A percentile compares a stretch with the other conserved stretches of the same genome.
These are phyloP conservation scores for Tulasnella sp. DNA, from an alignment of 768 basidiomycete species.

Conservation along the genomic window DNA sequence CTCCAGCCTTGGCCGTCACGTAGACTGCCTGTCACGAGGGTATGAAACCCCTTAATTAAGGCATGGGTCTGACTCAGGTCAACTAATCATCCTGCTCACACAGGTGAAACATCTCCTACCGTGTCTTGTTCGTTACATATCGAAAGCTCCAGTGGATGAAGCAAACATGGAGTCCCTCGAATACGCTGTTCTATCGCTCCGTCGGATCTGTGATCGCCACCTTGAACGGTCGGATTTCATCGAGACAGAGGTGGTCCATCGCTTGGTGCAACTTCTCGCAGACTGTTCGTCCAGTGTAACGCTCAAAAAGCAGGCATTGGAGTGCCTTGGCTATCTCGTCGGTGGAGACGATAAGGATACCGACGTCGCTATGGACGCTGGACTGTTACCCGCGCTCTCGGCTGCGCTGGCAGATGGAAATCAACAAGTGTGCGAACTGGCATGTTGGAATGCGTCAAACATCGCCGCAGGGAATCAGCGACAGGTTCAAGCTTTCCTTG, in stretches of 20 bases:
- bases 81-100: not conserved
- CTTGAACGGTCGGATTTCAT: not conserved
- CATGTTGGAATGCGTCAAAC: not conserved
- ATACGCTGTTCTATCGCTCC: not conserved
- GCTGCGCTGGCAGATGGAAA: not conserved
- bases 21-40: not conserved
- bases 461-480: not conserved
- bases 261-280: not conserved
- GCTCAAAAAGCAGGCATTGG: not conserved
- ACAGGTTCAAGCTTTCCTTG: not conserved
- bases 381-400: not conserved
- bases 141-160: not conserved
- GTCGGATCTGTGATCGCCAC: not conserved
- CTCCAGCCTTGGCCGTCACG: not conserved
- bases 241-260: not conserved
- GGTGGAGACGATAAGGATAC: not conserved
- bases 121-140: not conserved
- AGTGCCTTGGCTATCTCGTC: not conserved
- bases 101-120: not conserved
- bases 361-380: not conserved
- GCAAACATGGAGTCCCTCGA: not conserved
- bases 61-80: not conserved
- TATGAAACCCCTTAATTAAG: not conserved
- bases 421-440: not conserved
- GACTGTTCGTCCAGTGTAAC: not conserved